A percentile compares a stretch with the other conserved stretches of the same genome.
Conservation (phyloP, 225 moss, liverwort and hornwort genomes). For the Rhytidiadelphus loreus region DNA sequence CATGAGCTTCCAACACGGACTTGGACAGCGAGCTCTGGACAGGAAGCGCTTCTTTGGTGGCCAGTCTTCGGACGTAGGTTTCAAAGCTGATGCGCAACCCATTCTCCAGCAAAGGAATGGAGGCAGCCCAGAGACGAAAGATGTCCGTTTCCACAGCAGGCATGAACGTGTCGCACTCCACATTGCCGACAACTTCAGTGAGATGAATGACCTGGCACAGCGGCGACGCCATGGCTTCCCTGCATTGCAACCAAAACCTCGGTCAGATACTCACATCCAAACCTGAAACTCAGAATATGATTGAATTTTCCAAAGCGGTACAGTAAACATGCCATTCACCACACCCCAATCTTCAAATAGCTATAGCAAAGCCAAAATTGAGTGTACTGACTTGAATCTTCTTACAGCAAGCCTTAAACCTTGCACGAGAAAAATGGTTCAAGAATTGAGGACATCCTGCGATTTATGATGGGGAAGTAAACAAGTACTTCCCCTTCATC, state of each 20-base stretch:
- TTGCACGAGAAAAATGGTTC: neutral
- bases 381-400: neutral
- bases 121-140: conserved; percentile 71
- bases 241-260: neutral
- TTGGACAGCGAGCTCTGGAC: conserved; percentile 17
- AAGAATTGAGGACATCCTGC: neutral
- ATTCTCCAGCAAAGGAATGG: conserved; percentile 59
- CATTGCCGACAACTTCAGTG: conserved; percentile 61
- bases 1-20: conserved; percentile 41
- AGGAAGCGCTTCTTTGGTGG: too few relatives aligned
- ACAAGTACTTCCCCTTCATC: neutral
- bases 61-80: conserved; percentile 48
- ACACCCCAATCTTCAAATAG: neutral
- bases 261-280: neutral
- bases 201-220: conserved; percentile 69
- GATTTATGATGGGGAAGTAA: neutral
- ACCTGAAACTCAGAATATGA: neutral
- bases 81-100: conserved; percentile 59
- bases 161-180: conserved; percentile 65
- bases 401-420: neutral
- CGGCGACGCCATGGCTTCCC: conserved; percentile 64
- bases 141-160: conserved; percentile 47
- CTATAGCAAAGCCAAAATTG: neutral
- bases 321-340: neutral
- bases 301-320: neutral